Evolutionary conservation across 352 stramenopile genomes (phyloP), one percentile per base, ranked within the genome.

Genomic region (Phytophthora crassamura): DNA sequence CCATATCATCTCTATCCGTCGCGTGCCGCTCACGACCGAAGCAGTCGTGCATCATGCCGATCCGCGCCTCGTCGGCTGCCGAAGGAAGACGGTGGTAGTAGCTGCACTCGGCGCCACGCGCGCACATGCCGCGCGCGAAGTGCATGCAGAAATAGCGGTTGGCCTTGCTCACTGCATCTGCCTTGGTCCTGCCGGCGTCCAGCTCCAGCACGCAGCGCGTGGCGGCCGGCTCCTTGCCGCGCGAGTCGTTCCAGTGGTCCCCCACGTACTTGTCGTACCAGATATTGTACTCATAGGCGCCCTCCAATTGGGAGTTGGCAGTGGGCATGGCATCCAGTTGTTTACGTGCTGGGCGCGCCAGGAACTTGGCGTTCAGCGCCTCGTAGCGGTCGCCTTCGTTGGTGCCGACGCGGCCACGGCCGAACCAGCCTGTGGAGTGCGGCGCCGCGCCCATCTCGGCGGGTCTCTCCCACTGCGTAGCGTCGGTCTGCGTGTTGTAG

Each of bases 251-350:
- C 91, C 89, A 97, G 66, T 97, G 82, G 62, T 98, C 93, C 7
- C 93, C 94, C 20, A 96, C 76, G 75, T 93, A 98, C 76, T 96
- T 97, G 64, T 94, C 89, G 75, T 98, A 98, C 91, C 91, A 98
- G 48, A 98, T 98, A 62, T 98, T 98, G 84, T 98, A 98, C 73
- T 98, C 92, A 53, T 97, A 89, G 20, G 86, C 89, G 25, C 94
- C 94, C 72, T 98, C 92, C 11, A 97, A 64, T 43, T 89, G 91
- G 22, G 90, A 89, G 47, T 95, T 95, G 43, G 77, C 82, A 12
- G 78, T 90, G 22, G 86, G 83, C 77, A 97, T 93, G 57, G 82
- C 80, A n/a, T 98, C 91, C 51, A 97, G 71, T 63, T 98, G 94
- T 72, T 97, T 97, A 28, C 88, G 74, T 10, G 94, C 94, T 1